Evolutionary conservation across 495 filamentous ascomycete species (phyloP).

Genomic region (Cudoniella acicularis): DNA sequence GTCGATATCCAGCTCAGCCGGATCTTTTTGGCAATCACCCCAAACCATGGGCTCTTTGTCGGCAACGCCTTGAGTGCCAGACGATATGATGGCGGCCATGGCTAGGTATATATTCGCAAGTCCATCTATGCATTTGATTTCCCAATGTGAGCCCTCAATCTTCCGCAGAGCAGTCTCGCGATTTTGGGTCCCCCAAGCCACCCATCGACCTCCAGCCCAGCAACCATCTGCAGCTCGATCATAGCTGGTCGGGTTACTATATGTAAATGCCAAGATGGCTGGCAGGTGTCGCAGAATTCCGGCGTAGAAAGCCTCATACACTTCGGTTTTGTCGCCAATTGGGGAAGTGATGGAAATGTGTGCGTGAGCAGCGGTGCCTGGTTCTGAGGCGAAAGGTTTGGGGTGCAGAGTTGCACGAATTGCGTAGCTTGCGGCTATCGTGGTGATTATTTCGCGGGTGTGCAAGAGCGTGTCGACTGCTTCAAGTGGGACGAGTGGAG

Average conservation of each 20-base stretch:
- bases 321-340: slow-evolving; percentile 28
- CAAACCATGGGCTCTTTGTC: slow-evolving; percentile 39
- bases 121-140: slow-evolving; percentile 67
- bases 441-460: slow-evolving; percentile 63
- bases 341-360: slow-evolving; percentile 59
- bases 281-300: slow-evolving; percentile 62
- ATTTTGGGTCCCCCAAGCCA: slow-evolving; percentile 75
- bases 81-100: slow-evolving; percentile 60
- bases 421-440: slow-evolving; percentile 52
- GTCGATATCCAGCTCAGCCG: slow-evolving; percentile 42
- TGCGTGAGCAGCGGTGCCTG: slow-evolving; percentile 63
- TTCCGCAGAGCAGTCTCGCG: slow-evolving; percentile 65
- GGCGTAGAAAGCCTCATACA: slow-evolving; percentile 55
- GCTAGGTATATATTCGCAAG: slow-evolving; percentile 71
- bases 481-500: slow-evolving; percentile 56
- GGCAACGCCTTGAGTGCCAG: slow-evolving; percentile 59
- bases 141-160: slow-evolving; percentile 62
- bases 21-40: slow-evolving; percentile 56
- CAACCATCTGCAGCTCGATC: slow-evolving; percentile 57
- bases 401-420: slow-evolving; percentile 77
- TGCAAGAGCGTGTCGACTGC: slow-evolving; percentile 73
- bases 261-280: slow-evolving; percentile 62
- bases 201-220: slow-evolving; percentile 75
- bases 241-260: slow-evolving; percentile 58
- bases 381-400: slow-evolving; percentile 55